Percentiles rank a stretch among this genome's conserved stretches.
Conservation (phyloP, 2,329 filamentous ascomycete genomes). For the Fusarium haematococcum region DNA sequence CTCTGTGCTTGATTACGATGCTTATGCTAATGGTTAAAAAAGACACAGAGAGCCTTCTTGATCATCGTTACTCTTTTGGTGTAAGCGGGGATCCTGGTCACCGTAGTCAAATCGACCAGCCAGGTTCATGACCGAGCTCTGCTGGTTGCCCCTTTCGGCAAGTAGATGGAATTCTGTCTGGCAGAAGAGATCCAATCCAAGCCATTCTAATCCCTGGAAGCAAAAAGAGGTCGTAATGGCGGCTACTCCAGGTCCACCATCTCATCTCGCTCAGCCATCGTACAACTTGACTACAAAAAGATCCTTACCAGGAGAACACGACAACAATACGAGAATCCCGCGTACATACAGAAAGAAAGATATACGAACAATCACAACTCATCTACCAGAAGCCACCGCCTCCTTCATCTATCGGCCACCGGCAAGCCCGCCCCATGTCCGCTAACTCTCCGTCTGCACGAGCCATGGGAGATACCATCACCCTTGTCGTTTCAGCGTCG, state of each 20-base stretch:
- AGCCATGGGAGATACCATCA: not conserved
- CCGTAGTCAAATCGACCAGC: slow-evolving; percentile 17
- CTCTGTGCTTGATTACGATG: slow-evolving; percentile 6
- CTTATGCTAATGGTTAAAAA: not conserved
- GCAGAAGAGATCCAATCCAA: slow-evolving; percentile 6
- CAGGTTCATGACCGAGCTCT: slow-evolving; percentile 22
- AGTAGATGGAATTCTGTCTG: slow-evolving; percentile 1
- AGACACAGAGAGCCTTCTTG: not conserved
- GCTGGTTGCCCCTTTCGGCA: slow-evolving; percentile 19
- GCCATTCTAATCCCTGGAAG: not conserved
- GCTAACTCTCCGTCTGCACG: not conserved
- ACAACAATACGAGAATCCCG: not conserved
- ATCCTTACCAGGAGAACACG: not conserved
- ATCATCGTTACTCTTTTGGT: not conserved
- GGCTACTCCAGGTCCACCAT: slow-evolving; percentile 11
- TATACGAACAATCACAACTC: not conserved
- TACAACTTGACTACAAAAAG: not conserved
- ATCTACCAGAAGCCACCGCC: not conserved
- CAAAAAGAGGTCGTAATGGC: slow-evolving; percentile 5
- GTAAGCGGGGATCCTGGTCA: slow-evolving; percentile 19
- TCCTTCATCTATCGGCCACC: slow-evolving; percentile 24
- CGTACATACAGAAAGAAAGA: not conserved
- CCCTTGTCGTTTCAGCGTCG: slow-evolving; percentile 35
- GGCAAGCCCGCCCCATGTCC: slow-evolving; percentile 12
- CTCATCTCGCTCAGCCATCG: slow-evolving; percentile 1